Percentiles rank a stretch among this genome's conserved stretches.
phyloP scores from a whole-genome alignment of 495 filamentous ascomycete genomes.

The Tuber calosporum region DNA sequence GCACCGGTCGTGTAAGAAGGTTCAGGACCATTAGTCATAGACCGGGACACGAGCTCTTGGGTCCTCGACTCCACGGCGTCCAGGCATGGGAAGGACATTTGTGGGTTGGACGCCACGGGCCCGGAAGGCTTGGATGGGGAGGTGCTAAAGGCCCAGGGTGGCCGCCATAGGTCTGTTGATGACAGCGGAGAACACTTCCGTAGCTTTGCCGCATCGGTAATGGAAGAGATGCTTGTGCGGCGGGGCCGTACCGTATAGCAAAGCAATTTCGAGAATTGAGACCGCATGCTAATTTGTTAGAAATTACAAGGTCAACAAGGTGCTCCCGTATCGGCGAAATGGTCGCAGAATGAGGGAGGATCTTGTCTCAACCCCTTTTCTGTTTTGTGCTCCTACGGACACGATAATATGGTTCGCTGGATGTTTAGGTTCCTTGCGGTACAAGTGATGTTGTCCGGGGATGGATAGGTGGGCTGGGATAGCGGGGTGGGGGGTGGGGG shows the following conservation, averaged over 20 bases:
- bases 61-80: slow-evolving; percentile 82
- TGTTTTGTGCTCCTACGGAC: neutral
- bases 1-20: slow-evolving; percentile 86
- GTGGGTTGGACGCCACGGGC: slow-evolving; percentile 61
- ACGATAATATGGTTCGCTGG: neutral
- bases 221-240: neutral
- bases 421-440: neutral
- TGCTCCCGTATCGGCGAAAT: neutral
- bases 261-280: neutral
- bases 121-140: slow-evolving; percentile 9
- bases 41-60: slow-evolving; percentile 63
- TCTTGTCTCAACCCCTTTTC: neutral
- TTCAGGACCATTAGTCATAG: slow-evolving; percentile 61
- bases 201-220: neutral
- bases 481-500: neutral
- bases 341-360: neutral
- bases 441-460: neutral
- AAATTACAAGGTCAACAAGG: neutral
- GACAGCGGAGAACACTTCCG: neutral
- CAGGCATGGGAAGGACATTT: slow-evolving; percentile 90
- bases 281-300: slow-evolving; percentile 2
- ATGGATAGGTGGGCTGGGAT: neutral
- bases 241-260: neutral
- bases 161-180: neutral
- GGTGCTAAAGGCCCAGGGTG: slow-evolving; percentile 7